Evolutionary conservation across 2,329 filamentous ascomycete species (phyloP).

Genomic region (Metarhizium rileyi): DNA sequence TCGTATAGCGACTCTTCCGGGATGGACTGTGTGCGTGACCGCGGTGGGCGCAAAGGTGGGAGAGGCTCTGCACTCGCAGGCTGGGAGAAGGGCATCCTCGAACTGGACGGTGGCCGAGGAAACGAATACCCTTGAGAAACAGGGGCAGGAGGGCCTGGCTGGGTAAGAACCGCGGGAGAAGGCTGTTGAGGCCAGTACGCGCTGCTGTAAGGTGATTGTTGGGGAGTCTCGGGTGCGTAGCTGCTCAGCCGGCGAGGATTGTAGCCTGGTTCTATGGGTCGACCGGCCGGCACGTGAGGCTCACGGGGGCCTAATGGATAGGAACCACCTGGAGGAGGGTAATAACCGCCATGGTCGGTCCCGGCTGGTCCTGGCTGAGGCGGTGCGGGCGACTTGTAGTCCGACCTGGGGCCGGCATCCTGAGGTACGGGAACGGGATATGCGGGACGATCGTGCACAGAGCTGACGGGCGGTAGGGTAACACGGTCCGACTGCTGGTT

Average conservation of each 20-base stretch:
- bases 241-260: constrained; percentile 21
- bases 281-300: constrained; percentile 17
- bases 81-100: constrained; percentile 27
- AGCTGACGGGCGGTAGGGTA: constrained; percentile 14
- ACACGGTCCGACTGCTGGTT: constrained; percentile 11
- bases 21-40: constrained; percentile 23
- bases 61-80: constrained; percentile 25
- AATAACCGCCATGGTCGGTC: constrained; percentile 16
- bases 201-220: constrained; percentile 16
- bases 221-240: constrained; percentile 19
- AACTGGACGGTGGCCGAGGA: constrained; percentile 13
- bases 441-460: constrained; percentile 12
- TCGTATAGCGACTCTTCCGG: constrained; percentile 25
- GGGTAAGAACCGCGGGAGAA: constrained; percentile 8
- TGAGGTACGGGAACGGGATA: constrained; percentile 6
- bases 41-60: constrained; percentile 28
- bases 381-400: constrained; percentile 8
- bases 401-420: constrained; percentile 1
- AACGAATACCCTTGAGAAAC: constrained; percentile 17
- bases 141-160: constrained; percentile 3
- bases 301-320: constrained; percentile 20
- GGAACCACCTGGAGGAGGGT: constrained; percentile 17
- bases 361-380: constrained; percentile 14
- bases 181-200: constrained; percentile 26
- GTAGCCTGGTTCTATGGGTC: constrained; percentile 23